These are phyloP conservation scores for Pichia californica DNA, from an alignment of 805 yeast species.

Conservation along the genomic window DNA sequence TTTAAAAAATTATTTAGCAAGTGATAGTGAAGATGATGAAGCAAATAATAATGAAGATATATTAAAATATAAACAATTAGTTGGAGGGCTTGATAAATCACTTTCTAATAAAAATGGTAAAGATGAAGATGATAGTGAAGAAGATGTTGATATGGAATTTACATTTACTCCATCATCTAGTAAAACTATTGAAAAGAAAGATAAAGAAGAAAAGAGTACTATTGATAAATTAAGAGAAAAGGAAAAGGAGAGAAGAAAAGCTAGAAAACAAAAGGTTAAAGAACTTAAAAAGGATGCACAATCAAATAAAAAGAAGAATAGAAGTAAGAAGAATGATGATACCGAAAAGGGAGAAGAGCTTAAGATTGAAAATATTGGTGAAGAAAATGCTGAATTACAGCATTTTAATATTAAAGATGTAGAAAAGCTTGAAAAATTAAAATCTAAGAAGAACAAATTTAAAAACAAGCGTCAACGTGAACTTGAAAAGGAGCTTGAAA, in stretches of 20 bases:
- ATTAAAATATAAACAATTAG: constrained; percentile 54
- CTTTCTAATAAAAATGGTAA: background rate
- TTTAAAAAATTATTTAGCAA: constrained; percentile 85
- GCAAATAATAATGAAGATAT: constrained; percentile 40
- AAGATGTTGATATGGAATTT: constrained; percentile 86
- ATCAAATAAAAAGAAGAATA: constrained; percentile 24
- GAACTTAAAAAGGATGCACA: constrained; percentile 50
- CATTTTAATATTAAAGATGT: constrained; percentile 81
- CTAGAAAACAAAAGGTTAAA: constrained; percentile 72
- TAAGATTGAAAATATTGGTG: constrained; percentile 69
- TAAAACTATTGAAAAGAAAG: constrained; percentile 29
- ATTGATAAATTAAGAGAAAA: constrained; percentile 76
- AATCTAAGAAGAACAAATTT: constrained; percentile 42
- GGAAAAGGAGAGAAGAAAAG: constrained; percentile 87
- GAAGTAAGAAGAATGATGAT: constrained; percentile 28
- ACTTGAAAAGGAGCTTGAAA: constrained; percentile 46
- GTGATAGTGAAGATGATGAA: constrained; percentile 61
- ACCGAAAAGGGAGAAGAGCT: constrained; percentile 41
- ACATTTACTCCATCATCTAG: constrained; percentile 81
- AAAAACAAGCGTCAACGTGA: constrained; percentile 40
- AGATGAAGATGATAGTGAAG: constrained; percentile 36
- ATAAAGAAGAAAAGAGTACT: constrained; percentile 58
- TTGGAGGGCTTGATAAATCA: background rate
- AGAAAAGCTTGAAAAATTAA: constrained; percentile 54
- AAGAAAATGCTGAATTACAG: constrained; percentile 50